A percentile compares a stretch with the other conserved stretches of the same genome.
phyloP scores from a whole-genome alignment of 345 rosid genomes.

The Hevea brasiliensis region DNA sequence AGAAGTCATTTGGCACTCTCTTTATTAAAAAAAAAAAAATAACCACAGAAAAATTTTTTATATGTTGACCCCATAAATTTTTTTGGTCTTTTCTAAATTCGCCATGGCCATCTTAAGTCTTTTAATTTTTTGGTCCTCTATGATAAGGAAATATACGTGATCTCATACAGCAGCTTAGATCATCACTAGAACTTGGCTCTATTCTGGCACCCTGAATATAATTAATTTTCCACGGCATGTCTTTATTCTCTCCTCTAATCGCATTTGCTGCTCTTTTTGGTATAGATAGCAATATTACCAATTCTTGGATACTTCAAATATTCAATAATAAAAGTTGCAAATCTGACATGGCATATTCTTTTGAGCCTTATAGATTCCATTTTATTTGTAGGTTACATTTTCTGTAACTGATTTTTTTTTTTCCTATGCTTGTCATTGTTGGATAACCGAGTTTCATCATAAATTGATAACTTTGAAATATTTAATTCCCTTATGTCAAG shows the following conservation, averaged over 20 bases:
- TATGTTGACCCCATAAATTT: too few species aligned
- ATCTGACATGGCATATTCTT: not conserved
- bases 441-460: not conserved
- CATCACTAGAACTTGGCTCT: not conserved
- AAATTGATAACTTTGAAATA: not conserved
- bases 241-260: not conserved
- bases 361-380: too few species aligned
- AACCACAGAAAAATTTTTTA: too few species aligned
- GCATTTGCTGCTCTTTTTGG: not conserved
- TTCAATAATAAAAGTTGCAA: not conserved
- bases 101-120: too few species aligned
- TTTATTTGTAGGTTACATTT: too few species aligned
- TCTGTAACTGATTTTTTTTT: too few species aligned
- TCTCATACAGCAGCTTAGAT: not conserved
- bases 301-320: not conserved
- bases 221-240: not conserved
- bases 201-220: not conserved
- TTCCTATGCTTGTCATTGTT: not conserved
- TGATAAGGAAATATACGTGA: not conserved
- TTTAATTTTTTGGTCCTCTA: not conserved
- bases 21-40: too few species aligned
- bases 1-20: too few species aligned
- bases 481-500: not conserved
- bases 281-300: not conserved
- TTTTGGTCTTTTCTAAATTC: too few species aligned